These are phyloP conservation scores for Senecio squalidus DNA, from an alignment of 140 eudicot genomes.

Conservation along the genomic window DNA sequence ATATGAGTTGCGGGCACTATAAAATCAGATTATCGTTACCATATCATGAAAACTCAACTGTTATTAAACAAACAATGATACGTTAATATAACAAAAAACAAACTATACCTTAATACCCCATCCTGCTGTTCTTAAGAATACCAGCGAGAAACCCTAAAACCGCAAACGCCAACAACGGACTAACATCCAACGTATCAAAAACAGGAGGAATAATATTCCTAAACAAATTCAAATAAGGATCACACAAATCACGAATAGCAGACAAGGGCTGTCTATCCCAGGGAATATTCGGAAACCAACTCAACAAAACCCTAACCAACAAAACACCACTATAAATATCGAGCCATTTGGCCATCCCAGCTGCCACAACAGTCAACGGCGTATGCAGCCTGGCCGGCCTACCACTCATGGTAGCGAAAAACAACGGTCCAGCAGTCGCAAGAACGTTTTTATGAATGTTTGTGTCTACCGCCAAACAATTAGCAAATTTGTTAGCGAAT, in stretches of 20 bases:
- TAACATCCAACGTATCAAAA: conserved; percentile 70
- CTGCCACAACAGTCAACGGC: conserved; percentile 81
- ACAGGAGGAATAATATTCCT: conserved; percentile 80
- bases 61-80: no score
- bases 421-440: conserved; percentile 41
- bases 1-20: no score
- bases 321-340: conserved; percentile 72
- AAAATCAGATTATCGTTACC: no score
- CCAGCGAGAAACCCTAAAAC: conserved; percentile 33
- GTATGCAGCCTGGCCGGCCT: conserved; percentile 40
- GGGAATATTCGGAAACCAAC: conserved; percentile 96
- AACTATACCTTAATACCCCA: conserved; percentile 20
- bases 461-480: conserved; percentile 18
- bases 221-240: conserved; percentile 80
- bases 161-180: conserved; percentile 79
- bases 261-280: conserved; percentile 89
- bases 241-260: conserved; percentile 79
- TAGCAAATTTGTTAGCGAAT: conserved; percentile 23
- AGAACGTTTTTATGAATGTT: conserved; percentile 29
- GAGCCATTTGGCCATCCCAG: conserved; percentile 81
- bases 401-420: conserved; percentile 53
- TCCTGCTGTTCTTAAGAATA: conserved; percentile 27
- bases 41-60: no score
- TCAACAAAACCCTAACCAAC: conserved; percentile 87
- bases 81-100: not conserved